Base-by-base conservation (phyloP, 2,329 filamentous ascomycete genomes). In the Phaeosphaeria sp. region DNA sequence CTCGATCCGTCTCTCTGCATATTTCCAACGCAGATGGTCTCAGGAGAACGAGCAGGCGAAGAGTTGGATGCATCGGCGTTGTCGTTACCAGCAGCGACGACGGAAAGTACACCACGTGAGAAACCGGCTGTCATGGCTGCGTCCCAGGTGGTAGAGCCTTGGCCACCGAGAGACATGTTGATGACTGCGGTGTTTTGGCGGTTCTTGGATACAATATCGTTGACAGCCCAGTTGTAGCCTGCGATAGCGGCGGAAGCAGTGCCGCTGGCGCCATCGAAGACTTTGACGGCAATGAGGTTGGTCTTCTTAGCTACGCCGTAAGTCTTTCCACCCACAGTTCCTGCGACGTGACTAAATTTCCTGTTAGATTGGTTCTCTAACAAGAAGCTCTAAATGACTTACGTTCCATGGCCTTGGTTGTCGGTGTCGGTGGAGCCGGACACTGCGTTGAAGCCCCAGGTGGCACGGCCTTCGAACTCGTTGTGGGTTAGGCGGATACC, bases 401-500 rank as follows among this genome's bases (percentile, higher is more conserved):
- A 54, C 52, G 73, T 74, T 51, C 73, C 73, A 33, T 75, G 73
- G 17, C 73, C 73, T 11, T 63, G 41, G 18, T 67, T 68, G 53
- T 75, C 72, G 13, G 58, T 63, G 49, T 69, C 55, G 33, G 51
- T 48, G 52, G 63, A 50, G 42, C 50, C 54, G 42, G 60, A 60
- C 2, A 73, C 67, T 1, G 69, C 66, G 41, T 75, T 75, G 63
- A 58, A 70, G 6, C 71, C 74, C 58, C 64, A 71, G 10, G 50
- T 54, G 10, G 72, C 74, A 17, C 74, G 69, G 25, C 71, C 69
- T 13, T 59, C 64, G 27, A 77, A 77, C 7, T 76, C 74, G 0
- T 49, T 27, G 74, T 90, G 88, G 1, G 80, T 82, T 30, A 75
- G 74, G 44, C 78, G 76, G 71, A 90, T 84, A 60, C 88, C 88